These are phyloP conservation scores for Epichloe glyceriae DNA, from an alignment of 2,329 filamentous ascomycete species.

Conservation along the genomic window DNA sequence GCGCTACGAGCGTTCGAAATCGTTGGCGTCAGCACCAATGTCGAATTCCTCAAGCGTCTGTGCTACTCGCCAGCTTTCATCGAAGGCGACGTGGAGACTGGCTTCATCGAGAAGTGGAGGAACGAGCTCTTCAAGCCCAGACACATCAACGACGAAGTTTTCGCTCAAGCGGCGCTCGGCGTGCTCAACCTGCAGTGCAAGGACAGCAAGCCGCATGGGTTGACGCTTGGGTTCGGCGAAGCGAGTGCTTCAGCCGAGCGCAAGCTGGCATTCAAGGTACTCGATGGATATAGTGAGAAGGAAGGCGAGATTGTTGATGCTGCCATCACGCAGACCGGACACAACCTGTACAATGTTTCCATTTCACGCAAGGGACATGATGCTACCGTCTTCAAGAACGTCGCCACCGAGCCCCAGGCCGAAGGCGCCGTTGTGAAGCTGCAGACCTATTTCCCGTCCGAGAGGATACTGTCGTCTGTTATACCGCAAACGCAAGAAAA, in stretches of 20 bases:
- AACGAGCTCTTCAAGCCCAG: conserved; percentile 61
- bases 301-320: conserved; percentile 49
- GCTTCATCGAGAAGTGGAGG: conserved; percentile 84
- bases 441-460: conserved; percentile 59
- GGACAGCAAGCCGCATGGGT: conserved; percentile 30
- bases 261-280: conserved; percentile 37
- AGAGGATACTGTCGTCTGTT: conserved; percentile 67
- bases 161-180: conserved; percentile 76
- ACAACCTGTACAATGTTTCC: conserved; percentile 32
- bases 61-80: conserved; percentile 75
- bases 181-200: conserved; percentile 41
- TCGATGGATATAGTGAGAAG: conserved; percentile 51
- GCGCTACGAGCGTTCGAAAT: conserved; percentile 85
- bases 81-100: conserved; percentile 81
- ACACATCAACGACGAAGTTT: conserved; percentile 55
- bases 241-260: conserved; percentile 28
- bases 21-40: conserved; percentile 85
- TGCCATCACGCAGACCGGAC: conserved; percentile 33
- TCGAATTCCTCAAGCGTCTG: conserved; percentile 87
- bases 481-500: conserved; percentile 43
- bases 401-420: conserved; percentile 27
- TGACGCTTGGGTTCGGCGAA: conserved; percentile 41
- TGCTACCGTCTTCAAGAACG: conserved; percentile 29
- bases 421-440: conserved; percentile 18
- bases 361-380: conserved; percentile 28